Percentiles rank a stretch among this genome's conserved stretches.
Evolutionary conservation across 106 monocot genomes (phyloP).

Genomic region (Dendrobium officinale): DNA sequence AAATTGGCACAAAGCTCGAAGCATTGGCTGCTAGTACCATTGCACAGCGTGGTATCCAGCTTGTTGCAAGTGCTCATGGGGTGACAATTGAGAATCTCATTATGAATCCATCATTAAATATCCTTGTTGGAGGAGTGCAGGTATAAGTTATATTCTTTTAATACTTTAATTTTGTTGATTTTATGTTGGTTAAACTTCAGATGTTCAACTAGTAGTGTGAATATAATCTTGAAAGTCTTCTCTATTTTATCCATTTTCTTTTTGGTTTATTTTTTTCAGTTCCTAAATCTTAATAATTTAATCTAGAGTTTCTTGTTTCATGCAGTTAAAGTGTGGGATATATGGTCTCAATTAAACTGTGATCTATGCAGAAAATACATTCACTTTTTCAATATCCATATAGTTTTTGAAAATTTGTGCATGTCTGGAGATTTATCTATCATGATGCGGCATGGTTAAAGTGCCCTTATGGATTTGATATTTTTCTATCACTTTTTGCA

Average conservation of each 20-base stretch:
- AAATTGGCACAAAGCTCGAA: conserved; percentile 69
- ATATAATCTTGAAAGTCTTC: neutral
- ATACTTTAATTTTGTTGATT: too few relatives aligned
- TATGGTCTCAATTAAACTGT: neutral
- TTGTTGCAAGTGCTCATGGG: conserved; percentile 87
- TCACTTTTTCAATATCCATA: too few relatives aligned
- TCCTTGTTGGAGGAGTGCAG: conserved; percentile 93
- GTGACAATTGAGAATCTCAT: conserved; percentile 57
- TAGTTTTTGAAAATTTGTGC: too few relatives aligned
- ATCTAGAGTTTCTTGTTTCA: neutral
- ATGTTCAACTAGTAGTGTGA: neutral
- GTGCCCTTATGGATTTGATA: too few relatives aligned
- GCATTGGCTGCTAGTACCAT: conserved; percentile 84
- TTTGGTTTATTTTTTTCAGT: neutral
- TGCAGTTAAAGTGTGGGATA: neutral
- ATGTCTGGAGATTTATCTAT: too few relatives aligned
- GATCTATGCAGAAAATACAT: neutral
- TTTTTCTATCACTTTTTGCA: too few relatives aligned
- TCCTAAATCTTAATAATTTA: neutral
- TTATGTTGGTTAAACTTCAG: neutral
- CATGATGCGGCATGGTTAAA: too few relatives aligned
- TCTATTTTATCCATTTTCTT: neutral
- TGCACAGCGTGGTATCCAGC: conserved; percentile 84
- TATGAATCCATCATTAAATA: conserved; percentile 66
- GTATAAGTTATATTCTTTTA: conserved; percentile 16